These are phyloP conservation scores for Cadophora sp. DNA, from an alignment of 2,329 filamentous ascomycete genomes.

Conservation along the genomic window DNA sequence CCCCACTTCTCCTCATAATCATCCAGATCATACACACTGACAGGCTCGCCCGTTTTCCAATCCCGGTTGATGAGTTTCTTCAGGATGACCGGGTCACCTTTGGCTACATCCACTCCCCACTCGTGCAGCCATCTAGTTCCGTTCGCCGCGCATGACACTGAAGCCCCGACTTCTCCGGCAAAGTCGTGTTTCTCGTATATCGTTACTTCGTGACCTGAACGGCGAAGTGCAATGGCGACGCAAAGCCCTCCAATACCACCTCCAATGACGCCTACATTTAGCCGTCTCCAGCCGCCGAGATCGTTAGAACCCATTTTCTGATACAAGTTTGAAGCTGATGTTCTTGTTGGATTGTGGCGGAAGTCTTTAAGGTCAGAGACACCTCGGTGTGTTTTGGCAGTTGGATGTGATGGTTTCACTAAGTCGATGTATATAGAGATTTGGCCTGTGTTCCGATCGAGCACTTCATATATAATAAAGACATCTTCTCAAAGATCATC, in stretches of 20 bases:
- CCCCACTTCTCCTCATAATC: slow-evolving; percentile 73
- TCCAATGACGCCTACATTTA: slow-evolving; percentile 35
- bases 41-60: slow-evolving; percentile 72
- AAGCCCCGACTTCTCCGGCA: slow-evolving; percentile 71
- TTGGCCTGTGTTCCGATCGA: neutral
- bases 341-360: neutral
- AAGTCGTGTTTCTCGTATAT: slow-evolving; percentile 73
- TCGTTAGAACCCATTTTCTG: slow-evolving; percentile 33
- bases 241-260: slow-evolving; percentile 54
- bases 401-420: too few relatives aligned
- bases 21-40: slow-evolving; percentile 67
- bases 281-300: slow-evolving; percentile 23
- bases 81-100: slow-evolving; percentile 70
- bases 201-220: slow-evolving; percentile 61
- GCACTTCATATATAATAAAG: slow-evolving; percentile 1
- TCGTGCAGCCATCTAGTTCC: slow-evolving; percentile 73
- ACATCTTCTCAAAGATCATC: neutral
- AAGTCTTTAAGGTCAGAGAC: too few relatives aligned
- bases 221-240: slow-evolving; percentile 57
- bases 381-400: too few relatives aligned
- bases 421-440: neutral
- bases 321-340: neutral
- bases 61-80: slow-evolving; percentile 72
- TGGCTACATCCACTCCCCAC: slow-evolving; percentile 69
- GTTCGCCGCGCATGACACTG: slow-evolving; percentile 72